phyloP scores from a whole-genome alignment of 2,329 filamentous ascomycete species.

The Ploettnerulaceae sp. region DNA sequence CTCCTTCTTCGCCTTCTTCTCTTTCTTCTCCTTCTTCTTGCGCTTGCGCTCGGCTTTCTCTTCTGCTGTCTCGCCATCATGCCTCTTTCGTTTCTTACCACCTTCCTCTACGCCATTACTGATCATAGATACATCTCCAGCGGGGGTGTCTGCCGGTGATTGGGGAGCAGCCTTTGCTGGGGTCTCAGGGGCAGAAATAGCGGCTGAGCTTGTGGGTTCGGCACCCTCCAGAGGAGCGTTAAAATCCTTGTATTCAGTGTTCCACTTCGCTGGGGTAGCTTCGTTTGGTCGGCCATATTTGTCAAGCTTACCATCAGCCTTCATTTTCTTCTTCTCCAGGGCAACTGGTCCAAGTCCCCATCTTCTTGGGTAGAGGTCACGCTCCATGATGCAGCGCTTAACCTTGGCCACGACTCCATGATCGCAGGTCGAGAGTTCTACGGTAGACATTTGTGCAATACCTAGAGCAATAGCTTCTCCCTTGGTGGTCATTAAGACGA shows the following conservation, averaged over 20 bases:
- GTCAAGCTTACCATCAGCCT: constrained; percentile 95
- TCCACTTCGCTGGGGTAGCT: constrained; percentile 90
- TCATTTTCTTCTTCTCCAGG: constrained; percentile 99
- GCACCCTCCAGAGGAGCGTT: constrained; percentile 46
- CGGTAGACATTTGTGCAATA: constrained; percentile 96
- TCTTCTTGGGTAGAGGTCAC: constrained; percentile 91
- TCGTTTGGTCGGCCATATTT: constrained; percentile 95
- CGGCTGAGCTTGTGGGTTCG: constrained; percentile 25
- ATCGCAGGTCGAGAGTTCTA: constrained; percentile 94
- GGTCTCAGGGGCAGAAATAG: constrained; percentile 36
- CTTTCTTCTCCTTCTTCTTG: constrained; percentile 49
- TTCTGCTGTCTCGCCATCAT: constrained; percentile 69
- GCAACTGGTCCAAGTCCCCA: constrained; percentile 95
- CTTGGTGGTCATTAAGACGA: constrained; percentile 98
- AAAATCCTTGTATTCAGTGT: constrained; percentile 87
- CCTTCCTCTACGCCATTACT: constrained; percentile 50
- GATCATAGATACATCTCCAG: constrained; percentile 45
- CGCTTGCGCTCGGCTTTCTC: constrained; percentile 51
- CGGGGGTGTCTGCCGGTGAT: constrained; percentile 36
- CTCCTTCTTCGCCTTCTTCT: constrained; percentile 45
- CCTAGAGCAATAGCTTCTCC: constrained; percentile 96
- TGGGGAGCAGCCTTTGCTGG: constrained; percentile 36
- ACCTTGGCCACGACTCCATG: constrained; percentile 98
- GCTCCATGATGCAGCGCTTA: constrained; percentile 99
- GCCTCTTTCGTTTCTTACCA: constrained; percentile 74